Percentiles rank a stretch among this genome's conserved stretches.
These are phyloP conservation scores for Dichomitus squalens DNA, from an alignment of 1,284 basidiomycete species.

Conservation along the genomic window DNA sequence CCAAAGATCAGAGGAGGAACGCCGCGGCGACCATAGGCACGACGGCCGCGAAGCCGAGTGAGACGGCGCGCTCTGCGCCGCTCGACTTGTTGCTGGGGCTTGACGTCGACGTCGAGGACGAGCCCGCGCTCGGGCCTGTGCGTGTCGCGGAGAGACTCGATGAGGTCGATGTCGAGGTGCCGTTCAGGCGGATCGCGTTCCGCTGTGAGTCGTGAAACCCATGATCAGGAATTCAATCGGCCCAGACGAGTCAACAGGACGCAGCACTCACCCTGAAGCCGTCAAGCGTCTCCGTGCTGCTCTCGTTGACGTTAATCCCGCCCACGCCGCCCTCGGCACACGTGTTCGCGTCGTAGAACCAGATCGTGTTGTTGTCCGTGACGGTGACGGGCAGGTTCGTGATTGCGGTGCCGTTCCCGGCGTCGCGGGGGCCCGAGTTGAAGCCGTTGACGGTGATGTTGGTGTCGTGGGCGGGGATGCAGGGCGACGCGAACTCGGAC, in stretches of 20 bases:
- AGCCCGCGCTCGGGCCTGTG: slow-evolving; percentile 3
- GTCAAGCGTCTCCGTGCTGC: slow-evolving; percentile 49
- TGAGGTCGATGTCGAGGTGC: slow-evolving; percentile 37
- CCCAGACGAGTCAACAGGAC: not conserved
- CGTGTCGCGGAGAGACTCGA: slow-evolving; percentile 20
- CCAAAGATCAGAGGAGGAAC: slow-evolving; percentile 5
- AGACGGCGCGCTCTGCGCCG: slow-evolving; percentile 19
- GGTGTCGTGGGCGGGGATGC: slow-evolving; percentile 47
- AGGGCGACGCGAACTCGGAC: slow-evolving; percentile 55
- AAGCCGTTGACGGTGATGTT: slow-evolving; percentile 58
- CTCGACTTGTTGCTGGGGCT: slow-evolving; percentile 1
- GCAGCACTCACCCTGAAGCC: slow-evolving; percentile 48
- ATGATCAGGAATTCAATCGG: no score
- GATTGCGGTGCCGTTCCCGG: slow-evolving; percentile 48
- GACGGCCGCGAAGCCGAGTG: slow-evolving; percentile 13
- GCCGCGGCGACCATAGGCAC: slow-evolving; percentile 22
- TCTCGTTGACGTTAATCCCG: slow-evolving; percentile 57
- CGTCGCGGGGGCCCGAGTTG: slow-evolving; percentile 52
- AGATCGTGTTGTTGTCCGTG: slow-evolving; percentile 50
- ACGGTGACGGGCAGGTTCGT: slow-evolving; percentile 48
- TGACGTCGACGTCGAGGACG: slow-evolving; percentile 28
- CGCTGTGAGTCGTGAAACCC: slow-evolving; percentile 44
- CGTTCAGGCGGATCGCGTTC: slow-evolving; percentile 55
- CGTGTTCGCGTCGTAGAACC: slow-evolving; percentile 61
- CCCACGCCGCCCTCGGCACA: slow-evolving; percentile 63